phyloP scores from a whole-genome alignment of 257 asterid genomes.

The Coffea canephora region DNA sequence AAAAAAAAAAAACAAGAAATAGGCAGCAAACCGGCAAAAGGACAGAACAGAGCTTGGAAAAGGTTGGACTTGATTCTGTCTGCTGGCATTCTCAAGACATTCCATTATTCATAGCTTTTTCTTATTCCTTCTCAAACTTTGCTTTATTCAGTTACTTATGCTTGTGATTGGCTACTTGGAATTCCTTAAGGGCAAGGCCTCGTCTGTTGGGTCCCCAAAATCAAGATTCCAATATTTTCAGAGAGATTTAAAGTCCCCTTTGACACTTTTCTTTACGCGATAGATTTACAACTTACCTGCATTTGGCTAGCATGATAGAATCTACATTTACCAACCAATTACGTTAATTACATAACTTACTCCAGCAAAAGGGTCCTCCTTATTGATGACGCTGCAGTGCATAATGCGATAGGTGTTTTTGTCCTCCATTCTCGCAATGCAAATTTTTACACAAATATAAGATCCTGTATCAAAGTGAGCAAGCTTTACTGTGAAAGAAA shows the following conservation, averaged over 20 bases:
- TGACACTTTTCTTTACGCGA: neutral
- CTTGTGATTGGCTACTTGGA: neutral
- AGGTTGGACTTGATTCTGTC: neutral
- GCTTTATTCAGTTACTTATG: neutral
- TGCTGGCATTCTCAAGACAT: conserved; percentile 8
- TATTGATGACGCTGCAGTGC: neutral
- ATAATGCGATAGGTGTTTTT: neutral
- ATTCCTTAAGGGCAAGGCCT: neutral
- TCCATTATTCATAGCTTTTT: conserved; percentile 8
- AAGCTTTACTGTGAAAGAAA: conserved; percentile 2
- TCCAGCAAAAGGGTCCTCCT: neutral
- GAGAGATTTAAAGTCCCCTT: neutral
- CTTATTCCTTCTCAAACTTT: conserved; percentile 10
- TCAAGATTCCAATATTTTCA: neutral
- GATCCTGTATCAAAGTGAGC: neutral
- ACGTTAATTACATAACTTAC: neutral
- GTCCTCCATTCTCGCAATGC: neutral
- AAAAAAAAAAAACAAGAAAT: neutral
- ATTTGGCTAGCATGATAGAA: neutral
- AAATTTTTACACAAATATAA: too few relatives aligned
- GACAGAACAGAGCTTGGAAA: neutral
- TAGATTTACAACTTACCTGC: neutral
- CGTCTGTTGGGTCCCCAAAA: conserved; percentile 21
- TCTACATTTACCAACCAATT: too few relatives aligned
- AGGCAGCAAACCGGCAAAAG: neutral